Evolutionary conservation across 1,284 basidiomycete genomes (phyloP).

Genomic region (Kwoniella shivajii): DNA sequence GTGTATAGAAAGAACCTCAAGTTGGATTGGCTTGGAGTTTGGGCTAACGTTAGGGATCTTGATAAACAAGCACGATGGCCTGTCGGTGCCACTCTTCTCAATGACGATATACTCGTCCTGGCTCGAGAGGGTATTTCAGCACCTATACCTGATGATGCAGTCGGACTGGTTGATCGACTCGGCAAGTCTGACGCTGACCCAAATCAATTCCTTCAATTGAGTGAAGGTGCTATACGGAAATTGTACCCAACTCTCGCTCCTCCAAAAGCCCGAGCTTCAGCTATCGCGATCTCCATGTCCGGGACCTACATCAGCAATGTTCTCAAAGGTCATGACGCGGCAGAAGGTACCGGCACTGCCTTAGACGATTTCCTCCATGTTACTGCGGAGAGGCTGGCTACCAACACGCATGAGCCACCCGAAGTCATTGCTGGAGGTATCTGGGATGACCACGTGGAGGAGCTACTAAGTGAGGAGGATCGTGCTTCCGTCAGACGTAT

Average conservation of each 20-base stretch:
- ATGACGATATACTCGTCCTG: constrained; percentile 61
- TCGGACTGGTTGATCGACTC: constrained; percentile 59
- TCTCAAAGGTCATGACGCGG: constrained; percentile 27
- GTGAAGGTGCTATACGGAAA: constrained; percentile 29
- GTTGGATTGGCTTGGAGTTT: constrained; percentile 89
- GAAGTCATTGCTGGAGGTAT: constrained; percentile 21
- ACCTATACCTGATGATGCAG: constrained; percentile 67
- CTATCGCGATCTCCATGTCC: constrained; percentile 33
- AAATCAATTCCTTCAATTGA: constrained; percentile 29
- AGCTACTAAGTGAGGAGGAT: constrained; percentile 33
- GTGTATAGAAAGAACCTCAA: constrained; percentile 81
- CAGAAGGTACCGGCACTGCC: constrained; percentile 30
- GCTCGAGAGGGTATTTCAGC: constrained; percentile 75
- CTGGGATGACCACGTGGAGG: constrained; percentile 39
- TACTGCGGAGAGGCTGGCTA: constrained; percentile 19
- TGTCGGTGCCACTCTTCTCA: constrained; percentile 50
- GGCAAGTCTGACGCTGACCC: constrained; percentile 22
- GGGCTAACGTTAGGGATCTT: constrained; percentile 80
- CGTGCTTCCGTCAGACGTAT: constrained; percentile 19
- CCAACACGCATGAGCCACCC: constrained; percentile 25
- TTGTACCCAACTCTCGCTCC: constrained; percentile 34
- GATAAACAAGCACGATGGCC: constrained; percentile 85
- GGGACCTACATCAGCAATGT: constrained; percentile 26
- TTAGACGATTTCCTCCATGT: constrained; percentile 38
- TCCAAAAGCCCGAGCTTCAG: constrained; percentile 28